A percentile compares a stretch with the other conserved stretches of the same genome.
phyloP scores from a whole-genome alignment of 2,329 filamentous ascomycete genomes.

The Cercospora sesami region DNA sequence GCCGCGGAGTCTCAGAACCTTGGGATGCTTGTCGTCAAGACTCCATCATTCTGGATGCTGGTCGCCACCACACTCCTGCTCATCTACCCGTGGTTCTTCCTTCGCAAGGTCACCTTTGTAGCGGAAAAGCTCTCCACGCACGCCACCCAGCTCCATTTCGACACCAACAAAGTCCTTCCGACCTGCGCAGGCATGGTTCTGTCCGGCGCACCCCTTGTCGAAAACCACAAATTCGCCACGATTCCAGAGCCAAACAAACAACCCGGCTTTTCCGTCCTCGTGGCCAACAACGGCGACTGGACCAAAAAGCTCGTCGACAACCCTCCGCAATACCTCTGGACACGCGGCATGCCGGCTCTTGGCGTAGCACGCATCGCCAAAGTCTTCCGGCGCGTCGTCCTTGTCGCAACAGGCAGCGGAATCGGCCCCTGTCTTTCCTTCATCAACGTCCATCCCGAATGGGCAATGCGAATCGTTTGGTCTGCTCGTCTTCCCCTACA shows the following conservation, averaged over 20 bases:
- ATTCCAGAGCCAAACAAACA: slow-evolving; percentile 59
- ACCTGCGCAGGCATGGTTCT: slow-evolving; percentile 39
- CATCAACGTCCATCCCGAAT: slow-evolving; percentile 52
- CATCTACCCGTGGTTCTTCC: slow-evolving; percentile 69
- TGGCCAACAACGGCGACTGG: slow-evolving; percentile 77
- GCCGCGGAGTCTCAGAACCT: slow-evolving; percentile 30
- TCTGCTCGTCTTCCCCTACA: slow-evolving; percentile 61
- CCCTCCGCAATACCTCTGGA: slow-evolving; percentile 64
- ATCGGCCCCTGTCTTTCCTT: slow-evolving; percentile 69
- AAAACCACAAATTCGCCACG: slow-evolving; percentile 76
- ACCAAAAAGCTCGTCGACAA: slow-evolving; percentile 63
- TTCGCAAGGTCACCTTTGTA: slow-evolving; percentile 66
- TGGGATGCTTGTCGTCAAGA: slow-evolving; percentile 45
- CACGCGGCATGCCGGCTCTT: slow-evolving; percentile 65
- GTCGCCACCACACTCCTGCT: slow-evolving; percentile 63
- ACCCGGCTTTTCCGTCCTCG: slow-evolving; percentile 65
- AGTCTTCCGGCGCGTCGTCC: slow-evolving; percentile 64
- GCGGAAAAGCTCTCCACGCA: slow-evolving; percentile 69
- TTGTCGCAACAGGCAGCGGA: slow-evolving; percentile 71
- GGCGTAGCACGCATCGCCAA: slow-evolving; percentile 68
- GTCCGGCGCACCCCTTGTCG: slow-evolving; percentile 43
- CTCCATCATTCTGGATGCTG: slow-evolving; percentile 68
- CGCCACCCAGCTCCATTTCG: slow-evolving; percentile 69
- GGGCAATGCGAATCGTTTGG: slow-evolving; percentile 66
- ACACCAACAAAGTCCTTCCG: slow-evolving; percentile 60